phyloP scores from a whole-genome alignment of 306 rosid genomes.

The Sesbania bispinosa region DNA sequence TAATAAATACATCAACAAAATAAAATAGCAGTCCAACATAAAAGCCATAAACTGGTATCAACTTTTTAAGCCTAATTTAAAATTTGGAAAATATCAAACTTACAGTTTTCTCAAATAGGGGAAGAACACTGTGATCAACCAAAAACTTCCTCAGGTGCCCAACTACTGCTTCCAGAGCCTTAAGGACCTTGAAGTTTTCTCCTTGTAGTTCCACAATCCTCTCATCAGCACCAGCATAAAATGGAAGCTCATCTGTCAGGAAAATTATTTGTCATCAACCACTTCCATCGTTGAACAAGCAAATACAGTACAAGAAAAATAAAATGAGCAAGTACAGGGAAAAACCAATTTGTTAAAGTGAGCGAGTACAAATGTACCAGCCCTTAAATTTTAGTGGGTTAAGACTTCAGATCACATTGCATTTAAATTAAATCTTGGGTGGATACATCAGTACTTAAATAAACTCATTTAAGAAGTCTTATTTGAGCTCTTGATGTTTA shows the following conservation, averaged over 20 bases:
- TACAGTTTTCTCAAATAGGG: constrained; percentile 91
- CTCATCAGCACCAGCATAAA: constrained; percentile 84
- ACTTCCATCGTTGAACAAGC: constrained; percentile 2
- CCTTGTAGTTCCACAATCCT: constrained; percentile 95
- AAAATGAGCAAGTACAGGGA: not conserved
- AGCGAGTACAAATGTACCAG: not conserved
- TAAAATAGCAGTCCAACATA: not conserved
- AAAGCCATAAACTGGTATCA: not conserved
- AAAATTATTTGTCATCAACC: constrained; percentile 20
- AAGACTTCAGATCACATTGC: not conserved
- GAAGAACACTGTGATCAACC: constrained; percentile 95
- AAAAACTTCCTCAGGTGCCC: constrained; percentile 91
- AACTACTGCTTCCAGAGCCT: constrained; percentile 82
- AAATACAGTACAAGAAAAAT: not conserved
- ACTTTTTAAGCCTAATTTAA: not conserved
- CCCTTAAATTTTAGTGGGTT: not conserved
- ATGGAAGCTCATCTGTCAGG: constrained; percentile 79
- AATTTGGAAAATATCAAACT: constrained; percentile 31
- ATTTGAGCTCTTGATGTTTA: not conserved
- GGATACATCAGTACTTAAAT: not conserved
- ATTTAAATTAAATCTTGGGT: not conserved
- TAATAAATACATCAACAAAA: constrained; percentile 5
- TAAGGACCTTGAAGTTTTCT: constrained; percentile 81
- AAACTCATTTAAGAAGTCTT: not conserved
- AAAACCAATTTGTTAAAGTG: not conserved